These are phyloP conservation scores for Termitomyces sp. DNA, from an alignment of 768 basidiomycete species.

Conservation along the genomic window DNA sequence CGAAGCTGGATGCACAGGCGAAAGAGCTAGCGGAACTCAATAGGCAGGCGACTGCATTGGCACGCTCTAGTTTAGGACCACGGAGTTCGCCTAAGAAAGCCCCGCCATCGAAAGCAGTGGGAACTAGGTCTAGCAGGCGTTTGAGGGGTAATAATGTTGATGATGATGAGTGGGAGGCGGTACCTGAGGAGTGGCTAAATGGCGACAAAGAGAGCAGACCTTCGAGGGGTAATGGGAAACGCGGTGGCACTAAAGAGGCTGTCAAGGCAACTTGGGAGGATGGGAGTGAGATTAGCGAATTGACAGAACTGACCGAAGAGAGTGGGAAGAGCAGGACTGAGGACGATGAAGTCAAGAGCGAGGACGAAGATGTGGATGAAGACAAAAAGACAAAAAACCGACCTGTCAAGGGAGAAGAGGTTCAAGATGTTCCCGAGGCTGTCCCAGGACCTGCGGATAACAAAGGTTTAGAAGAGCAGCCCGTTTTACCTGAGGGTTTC, in stretches of 20 bases:
- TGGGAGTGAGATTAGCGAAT: slow-evolving; percentile 66
- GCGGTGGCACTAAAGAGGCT: slow-evolving; percentile 7
- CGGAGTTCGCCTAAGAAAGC: slow-evolving; percentile 9
- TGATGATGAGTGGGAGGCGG: slow-evolving; percentile 75
- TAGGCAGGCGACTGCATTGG: slow-evolving; percentile 37
- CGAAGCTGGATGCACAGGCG: slow-evolving; percentile 64
- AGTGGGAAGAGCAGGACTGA: slow-evolving; percentile 8
- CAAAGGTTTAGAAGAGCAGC: slow-evolving; percentile 17
- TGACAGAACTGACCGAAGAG: slow-evolving; percentile 70
- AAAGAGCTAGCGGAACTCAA: slow-evolving; percentile 64
- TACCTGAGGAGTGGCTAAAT: slow-evolving; percentile 74
- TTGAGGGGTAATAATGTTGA: slow-evolving; percentile 56
- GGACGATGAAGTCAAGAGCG: slow-evolving; percentile 15
- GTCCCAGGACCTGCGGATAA: slow-evolving; percentile 5
- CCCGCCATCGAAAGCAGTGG: slow-evolving; percentile 30
- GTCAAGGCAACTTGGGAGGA: slow-evolving; percentile 58
- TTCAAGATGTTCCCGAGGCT: background rate
- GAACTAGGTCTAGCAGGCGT: slow-evolving; percentile 65
- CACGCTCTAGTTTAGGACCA: slow-evolving; percentile 9
- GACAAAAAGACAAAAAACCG: slow-evolving; percentile 9
- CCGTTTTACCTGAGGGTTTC: slow-evolving; percentile 46
- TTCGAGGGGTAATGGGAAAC: slow-evolving; percentile 5
- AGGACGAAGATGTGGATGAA: slow-evolving; percentile 4
- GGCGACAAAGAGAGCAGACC: slow-evolving; percentile 6
- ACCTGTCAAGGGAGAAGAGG: slow-evolving; percentile 11